Conservation (phyloP, 2,329 filamentous ascomycete species). For the Ophioceras dolichostomum region DNA sequence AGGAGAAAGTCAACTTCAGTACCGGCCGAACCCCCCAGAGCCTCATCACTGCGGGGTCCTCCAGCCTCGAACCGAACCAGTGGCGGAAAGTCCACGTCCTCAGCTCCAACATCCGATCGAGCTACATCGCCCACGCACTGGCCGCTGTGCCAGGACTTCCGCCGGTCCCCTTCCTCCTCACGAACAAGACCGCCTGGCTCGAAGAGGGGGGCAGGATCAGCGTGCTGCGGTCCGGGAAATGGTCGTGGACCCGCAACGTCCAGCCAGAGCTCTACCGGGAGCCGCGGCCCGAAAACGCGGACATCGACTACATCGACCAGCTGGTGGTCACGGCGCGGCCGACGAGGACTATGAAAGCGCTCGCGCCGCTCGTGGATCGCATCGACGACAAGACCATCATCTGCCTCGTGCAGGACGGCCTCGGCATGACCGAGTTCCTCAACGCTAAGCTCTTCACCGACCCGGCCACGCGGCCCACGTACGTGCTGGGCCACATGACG, state of each 20-base stretch:
- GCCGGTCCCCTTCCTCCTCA: neutral
- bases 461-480: constrained; percentile 53
- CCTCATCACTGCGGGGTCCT: neutral
- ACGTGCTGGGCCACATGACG: constrained; percentile 56
- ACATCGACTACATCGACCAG: constrained; percentile 10
- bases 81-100: constrained; percentile 2
- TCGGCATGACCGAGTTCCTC: constrained; percentile 73
- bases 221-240: neutral
- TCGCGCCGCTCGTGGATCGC: constrained; percentile 14
- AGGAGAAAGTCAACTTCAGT: too few species aligned
- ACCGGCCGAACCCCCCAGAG: too few species aligned
- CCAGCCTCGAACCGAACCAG: neutral
- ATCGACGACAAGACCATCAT: constrained; percentile 20
- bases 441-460: constrained; percentile 61
- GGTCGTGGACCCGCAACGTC: neutral
- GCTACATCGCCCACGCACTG: constrained; percentile 8
- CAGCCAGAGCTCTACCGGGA: neutral
- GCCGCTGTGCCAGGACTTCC: constrained; percentile 1
- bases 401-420: constrained; percentile 30
- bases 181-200: neutral
- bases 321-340: constrained; percentile 19
- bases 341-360: constrained; percentile 10
- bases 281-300: neutral
- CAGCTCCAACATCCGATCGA: constrained; percentile 4
- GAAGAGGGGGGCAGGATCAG: neutral